Conservation (phyloP, 2,329 filamentous ascomycete species). For the Fusarium udum region DNA sequence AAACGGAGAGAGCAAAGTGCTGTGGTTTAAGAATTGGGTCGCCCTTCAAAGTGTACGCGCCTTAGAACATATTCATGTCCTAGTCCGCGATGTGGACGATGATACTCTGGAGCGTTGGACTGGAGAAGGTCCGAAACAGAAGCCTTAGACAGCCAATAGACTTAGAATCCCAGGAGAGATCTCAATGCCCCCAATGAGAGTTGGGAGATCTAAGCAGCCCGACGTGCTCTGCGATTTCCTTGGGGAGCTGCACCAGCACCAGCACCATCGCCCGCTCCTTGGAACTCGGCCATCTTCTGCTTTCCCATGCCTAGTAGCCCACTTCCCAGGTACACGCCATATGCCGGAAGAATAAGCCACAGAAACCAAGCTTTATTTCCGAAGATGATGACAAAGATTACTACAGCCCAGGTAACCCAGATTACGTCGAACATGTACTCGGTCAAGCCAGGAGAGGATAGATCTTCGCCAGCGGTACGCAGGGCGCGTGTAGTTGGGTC, state of each 20-base stretch:
- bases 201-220: constrained; percentile 55
- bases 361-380: constrained; percentile 79
- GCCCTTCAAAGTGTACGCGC: constrained; percentile 86
- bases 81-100: constrained; percentile 65
- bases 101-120: constrained; percentile 65
- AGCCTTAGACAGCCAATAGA: constrained; percentile 20
- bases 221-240: constrained; percentile 64
- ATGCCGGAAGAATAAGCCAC: constrained; percentile 65
- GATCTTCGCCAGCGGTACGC: constrained; percentile 83
- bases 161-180: not conserved
- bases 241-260: constrained; percentile 50
- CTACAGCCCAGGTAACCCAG: constrained; percentile 90
- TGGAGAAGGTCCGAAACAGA: constrained; percentile 54
- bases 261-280: constrained; percentile 46
- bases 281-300: constrained; percentile 61
- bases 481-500: constrained; percentile 72
- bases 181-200: constrained; percentile 3
- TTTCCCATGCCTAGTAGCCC: constrained; percentile 64
- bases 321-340: constrained; percentile 63
- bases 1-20: constrained; percentile 60
- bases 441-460: constrained; percentile 86
- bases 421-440: constrained; percentile 98
- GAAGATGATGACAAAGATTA: constrained; percentile 76
- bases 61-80: constrained; percentile 89
- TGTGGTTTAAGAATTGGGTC: constrained; percentile 97